A percentile compares a stretch with the other conserved stretches of the same genome.
Evolutionary conservation across 2,329 filamentous ascomycete species (phyloP).

Genomic region (Ophiosphaerella korrae): DNA sequence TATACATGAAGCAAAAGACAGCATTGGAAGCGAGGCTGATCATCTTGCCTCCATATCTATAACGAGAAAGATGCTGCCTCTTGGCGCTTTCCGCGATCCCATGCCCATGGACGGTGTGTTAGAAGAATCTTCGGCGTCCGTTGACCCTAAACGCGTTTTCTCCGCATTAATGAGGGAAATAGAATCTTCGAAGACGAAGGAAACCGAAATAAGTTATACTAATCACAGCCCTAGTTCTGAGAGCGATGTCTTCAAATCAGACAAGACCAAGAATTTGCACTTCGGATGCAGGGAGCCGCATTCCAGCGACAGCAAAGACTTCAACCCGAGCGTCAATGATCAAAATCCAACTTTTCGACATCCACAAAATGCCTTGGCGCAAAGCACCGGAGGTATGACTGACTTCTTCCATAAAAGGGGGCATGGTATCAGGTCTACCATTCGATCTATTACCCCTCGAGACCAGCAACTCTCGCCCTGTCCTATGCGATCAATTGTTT

Average conservation of each 20-base stretch:
- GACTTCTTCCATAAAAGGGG: constrained; percentile 36
- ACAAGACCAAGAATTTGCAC: constrained; percentile 23
- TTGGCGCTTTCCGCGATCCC: constrained; percentile 39
- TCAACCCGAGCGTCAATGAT: constrained; percentile 12
- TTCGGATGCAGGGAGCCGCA: constrained; percentile 8
- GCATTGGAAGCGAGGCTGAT: constrained; percentile 36
- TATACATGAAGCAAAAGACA: constrained; percentile 61
- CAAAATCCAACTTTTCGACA: constrained; percentile 12
- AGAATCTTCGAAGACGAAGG: constrained; percentile 19
- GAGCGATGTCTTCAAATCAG: constrained; percentile 35
- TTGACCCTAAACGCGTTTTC: constrained; percentile 44
- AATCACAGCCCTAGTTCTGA: constrained; percentile 22
- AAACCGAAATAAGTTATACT: not conserved
- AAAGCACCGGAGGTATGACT: constrained; percentile 26
- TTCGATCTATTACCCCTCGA: constrained; percentile 44
- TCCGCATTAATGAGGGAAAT: constrained; percentile 46
- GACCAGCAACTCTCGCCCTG: constrained; percentile 16
- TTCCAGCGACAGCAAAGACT: constrained; percentile 18
- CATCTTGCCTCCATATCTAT: constrained; percentile 9
- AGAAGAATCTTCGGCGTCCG: constrained; percentile 28
- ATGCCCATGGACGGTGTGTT: constrained; percentile 36
- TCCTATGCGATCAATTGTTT: constrained; percentile 8
- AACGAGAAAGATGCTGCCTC: constrained; percentile 24
- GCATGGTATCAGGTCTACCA: constrained; percentile 41
- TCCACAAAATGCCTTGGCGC: constrained; percentile 13